These are phyloP conservation scores for Alternaria novae-zelandiae DNA, from an alignment of 2,329 filamentous ascomycete species.

Conservation along the genomic window DNA sequence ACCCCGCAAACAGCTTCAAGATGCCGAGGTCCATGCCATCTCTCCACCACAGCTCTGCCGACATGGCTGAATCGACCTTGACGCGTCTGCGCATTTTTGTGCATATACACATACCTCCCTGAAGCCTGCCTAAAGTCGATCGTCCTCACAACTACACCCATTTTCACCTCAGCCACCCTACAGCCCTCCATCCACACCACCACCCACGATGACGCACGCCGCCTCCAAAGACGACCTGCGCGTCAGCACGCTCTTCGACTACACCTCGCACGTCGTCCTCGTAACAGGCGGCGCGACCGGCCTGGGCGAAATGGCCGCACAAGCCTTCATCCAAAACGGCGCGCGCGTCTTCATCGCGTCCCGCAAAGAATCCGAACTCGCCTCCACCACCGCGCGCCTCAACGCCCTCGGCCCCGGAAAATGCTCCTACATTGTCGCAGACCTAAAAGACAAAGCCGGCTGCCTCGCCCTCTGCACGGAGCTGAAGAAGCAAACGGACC, in stretches of 20 bases:
- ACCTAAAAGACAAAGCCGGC: slow-evolving; percentile 61
- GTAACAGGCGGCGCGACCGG: slow-evolving; percentile 60
- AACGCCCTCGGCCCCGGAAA: slow-evolving; percentile 60
- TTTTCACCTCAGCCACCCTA: background rate
- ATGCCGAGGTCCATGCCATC: slow-evolving; percentile 28
- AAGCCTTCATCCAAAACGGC: slow-evolving; percentile 60
- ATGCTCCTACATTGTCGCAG: slow-evolving; percentile 58
- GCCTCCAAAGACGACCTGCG: slow-evolving; percentile 42
- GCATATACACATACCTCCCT: background rate
- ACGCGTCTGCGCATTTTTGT: background rate
- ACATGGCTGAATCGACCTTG: slow-evolving; percentile 14
- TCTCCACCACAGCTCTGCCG: slow-evolving; percentile 16
- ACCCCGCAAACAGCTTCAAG: slow-evolving; percentile 5
- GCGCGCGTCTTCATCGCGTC: slow-evolving; percentile 62
- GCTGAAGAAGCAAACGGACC: slow-evolving; percentile 52
- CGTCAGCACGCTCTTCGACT: slow-evolving; percentile 44
- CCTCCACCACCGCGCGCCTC: slow-evolving; percentile 54
- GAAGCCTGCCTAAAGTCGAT: background rate
- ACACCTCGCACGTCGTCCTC: slow-evolving; percentile 52
- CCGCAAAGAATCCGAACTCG: slow-evolving; percentile 59
- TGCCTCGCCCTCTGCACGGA: slow-evolving; percentile 57
- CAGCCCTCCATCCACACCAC: background rate
- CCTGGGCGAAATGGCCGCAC: slow-evolving; percentile 62
- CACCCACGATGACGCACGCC: slow-evolving; percentile 35
- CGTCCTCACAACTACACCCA: background rate